Conservation (phyloP, 495 filamentous ascomycete genomes). For the Trichoderma gamsii region DNA sequence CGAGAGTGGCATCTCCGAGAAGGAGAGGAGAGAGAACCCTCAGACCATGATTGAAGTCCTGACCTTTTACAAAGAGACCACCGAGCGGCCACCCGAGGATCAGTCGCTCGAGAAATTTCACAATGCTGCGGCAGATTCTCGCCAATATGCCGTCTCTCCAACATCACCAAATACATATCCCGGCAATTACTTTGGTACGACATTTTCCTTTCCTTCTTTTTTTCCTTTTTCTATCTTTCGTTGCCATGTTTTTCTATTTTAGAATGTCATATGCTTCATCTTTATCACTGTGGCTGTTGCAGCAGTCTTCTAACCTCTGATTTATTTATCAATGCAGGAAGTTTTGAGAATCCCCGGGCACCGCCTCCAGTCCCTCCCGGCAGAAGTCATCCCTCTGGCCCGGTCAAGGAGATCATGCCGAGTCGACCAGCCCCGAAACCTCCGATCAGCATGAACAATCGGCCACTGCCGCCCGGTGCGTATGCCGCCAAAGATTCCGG, state of each 20-base stretch:
- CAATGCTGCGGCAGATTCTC: constrained; percentile 60
- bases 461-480: constrained; percentile 43
- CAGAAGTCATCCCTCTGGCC: constrained; percentile 41
- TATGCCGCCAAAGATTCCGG: constrained; percentile 47
- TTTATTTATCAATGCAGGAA: constrained; percentile 59
- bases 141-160: constrained; percentile 38
- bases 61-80: constrained; percentile 91
- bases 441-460: constrained; percentile 44
- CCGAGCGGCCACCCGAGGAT: constrained; percentile 72
- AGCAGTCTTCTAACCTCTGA: constrained; percentile 78
- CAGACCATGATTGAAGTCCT: constrained; percentile 93
- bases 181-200: constrained; percentile 47
- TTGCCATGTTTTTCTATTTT: constrained; percentile 24
- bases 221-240: constrained; percentile 67
- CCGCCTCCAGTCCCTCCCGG: constrained; percentile 75
- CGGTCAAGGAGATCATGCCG: constrained; percentile 48
- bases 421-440: constrained; percentile 62
- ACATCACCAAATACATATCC: constrained; percentile 43
- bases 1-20: constrained; percentile 93
- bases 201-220: too few relatives aligned
- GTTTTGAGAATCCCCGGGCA: constrained; percentile 94
- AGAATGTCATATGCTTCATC: too few relatives aligned
- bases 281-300: not conserved
- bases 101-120: constrained; percentile 94
- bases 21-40: constrained; percentile 91